Evolutionary conservation across 2,329 filamentous ascomycete genomes (phyloP).

Genomic region (Penicillium sp.): DNA sequence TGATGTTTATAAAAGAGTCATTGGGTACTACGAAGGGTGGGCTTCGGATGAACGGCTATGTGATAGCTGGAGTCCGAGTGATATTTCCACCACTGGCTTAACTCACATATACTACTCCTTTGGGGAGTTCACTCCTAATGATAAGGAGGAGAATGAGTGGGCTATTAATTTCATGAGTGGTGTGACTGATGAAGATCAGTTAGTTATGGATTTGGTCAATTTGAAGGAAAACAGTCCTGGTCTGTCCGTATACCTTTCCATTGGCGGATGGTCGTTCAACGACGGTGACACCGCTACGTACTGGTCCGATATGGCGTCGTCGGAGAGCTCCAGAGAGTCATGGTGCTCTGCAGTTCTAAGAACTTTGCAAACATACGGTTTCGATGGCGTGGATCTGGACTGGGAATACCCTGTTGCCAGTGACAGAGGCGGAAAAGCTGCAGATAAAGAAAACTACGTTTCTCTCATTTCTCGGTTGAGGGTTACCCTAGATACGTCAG

Average conservation of each 20-base stretch:
- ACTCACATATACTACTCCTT: background rate
- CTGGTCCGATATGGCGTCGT: background rate
- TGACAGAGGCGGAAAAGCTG: background rate
- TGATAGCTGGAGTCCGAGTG: background rate
- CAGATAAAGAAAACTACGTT: conserved; percentile 7
- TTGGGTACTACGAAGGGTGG: background rate
- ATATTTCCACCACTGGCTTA: background rate
- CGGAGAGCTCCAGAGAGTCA: background rate
- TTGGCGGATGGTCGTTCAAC: conserved; percentile 15
- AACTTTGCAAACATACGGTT: conserved; percentile 16
- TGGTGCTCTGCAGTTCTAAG: conserved; percentile 9
- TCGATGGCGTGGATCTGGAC: conserved; percentile 15
- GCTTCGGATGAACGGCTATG: background rate
- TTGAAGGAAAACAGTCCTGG: background rate
- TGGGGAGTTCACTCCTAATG: background rate
- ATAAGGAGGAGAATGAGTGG: background rate
- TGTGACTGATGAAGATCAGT: background rate
- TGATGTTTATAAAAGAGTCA: background rate
- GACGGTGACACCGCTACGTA: conserved; percentile 14
- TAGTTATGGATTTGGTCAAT: background rate
- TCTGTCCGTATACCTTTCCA: conserved; percentile 14
- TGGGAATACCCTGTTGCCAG: conserved; percentile 1
- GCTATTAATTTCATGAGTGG: background rate
- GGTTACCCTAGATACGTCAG: background rate
- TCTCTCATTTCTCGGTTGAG: background rate